phyloP scores from a whole-genome alignment of 805 yeast genomes.

The Candida tallmaniae region DNA sequence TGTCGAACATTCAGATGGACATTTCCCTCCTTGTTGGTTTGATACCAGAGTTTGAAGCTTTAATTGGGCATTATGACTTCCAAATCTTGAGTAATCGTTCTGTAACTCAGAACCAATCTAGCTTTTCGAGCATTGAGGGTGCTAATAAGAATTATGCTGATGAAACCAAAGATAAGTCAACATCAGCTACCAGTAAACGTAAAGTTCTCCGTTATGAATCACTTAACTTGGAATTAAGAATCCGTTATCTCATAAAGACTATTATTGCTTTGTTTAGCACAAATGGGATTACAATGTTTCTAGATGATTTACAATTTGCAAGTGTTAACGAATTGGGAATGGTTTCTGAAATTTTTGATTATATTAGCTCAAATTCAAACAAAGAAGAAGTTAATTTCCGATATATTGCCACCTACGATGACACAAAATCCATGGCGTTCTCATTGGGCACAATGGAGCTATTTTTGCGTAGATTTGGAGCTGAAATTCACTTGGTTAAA shows the following conservation, averaged over 20 bases:
- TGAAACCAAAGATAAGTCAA: background rate
- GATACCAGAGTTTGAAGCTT: constrained; percentile 41
- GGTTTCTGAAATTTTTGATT: constrained; percentile 23
- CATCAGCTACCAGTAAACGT: background rate
- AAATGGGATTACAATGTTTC: constrained; percentile 40
- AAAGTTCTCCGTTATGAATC: constrained; percentile 14
- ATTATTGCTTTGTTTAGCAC: constrained; percentile 38
- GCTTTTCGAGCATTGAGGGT: background rate
- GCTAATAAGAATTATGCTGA: background rate
- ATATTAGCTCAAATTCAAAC: constrained; percentile 8
- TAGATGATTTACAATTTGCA: constrained; percentile 47
- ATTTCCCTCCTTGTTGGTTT: constrained; percentile 34
- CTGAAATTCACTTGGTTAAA: background rate
- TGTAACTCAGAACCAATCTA: background rate
- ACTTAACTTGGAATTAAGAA: constrained; percentile 32
- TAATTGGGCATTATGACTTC: constrained; percentile 40
- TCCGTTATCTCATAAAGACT: constrained; percentile 38
- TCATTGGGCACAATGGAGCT: background rate
- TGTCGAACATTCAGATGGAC: constrained; percentile 36
- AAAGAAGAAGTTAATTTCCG: constrained; percentile 1
- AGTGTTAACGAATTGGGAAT: constrained; percentile 27
- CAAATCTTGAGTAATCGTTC: constrained; percentile 2
- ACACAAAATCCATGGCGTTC: background rate
- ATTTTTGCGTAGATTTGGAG: constrained; percentile 3
- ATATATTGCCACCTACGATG: constrained; percentile 3